Evolutionary conservation across 768 basidiomycete genomes (phyloP).

Genomic region (Podaxis pistillaris): DNA sequence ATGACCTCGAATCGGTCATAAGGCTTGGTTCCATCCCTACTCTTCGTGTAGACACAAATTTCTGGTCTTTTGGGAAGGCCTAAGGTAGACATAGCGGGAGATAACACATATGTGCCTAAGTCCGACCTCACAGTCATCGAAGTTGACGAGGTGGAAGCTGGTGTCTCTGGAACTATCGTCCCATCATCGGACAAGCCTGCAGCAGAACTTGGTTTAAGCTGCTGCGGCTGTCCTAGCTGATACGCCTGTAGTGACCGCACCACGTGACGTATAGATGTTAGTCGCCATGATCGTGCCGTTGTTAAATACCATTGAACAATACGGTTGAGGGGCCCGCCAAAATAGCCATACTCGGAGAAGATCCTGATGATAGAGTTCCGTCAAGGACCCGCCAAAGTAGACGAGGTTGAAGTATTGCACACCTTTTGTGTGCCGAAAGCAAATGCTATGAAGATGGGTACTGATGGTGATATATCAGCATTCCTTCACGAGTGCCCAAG

Average conservation of each 20-base stretch:
- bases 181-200: not conserved
- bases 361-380: not conserved
- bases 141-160: not conserved
- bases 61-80: not conserved
- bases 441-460: slow-evolving; percentile 9
- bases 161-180: not conserved
- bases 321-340: not conserved
- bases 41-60: not conserved
- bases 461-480: not conserved
- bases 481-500: not conserved
- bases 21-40: not conserved
- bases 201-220: not conserved
- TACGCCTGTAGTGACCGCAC: not conserved
- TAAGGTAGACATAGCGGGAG: not conserved
- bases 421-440: slow-evolving; percentile 14
- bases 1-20: not conserved
- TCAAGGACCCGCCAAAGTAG: not conserved
- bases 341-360: slow-evolving; percentile 10
- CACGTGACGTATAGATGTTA: not conserved
- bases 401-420: not conserved
- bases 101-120: not conserved
- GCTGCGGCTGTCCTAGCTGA: not conserved
- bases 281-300: not conserved
- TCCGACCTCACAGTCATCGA: not conserved
- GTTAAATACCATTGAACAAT: not conserved